These are phyloP conservation scores for Fraxinus albicans DNA, from an alignment of 305 asterid species.

Conservation along the genomic window DNA sequence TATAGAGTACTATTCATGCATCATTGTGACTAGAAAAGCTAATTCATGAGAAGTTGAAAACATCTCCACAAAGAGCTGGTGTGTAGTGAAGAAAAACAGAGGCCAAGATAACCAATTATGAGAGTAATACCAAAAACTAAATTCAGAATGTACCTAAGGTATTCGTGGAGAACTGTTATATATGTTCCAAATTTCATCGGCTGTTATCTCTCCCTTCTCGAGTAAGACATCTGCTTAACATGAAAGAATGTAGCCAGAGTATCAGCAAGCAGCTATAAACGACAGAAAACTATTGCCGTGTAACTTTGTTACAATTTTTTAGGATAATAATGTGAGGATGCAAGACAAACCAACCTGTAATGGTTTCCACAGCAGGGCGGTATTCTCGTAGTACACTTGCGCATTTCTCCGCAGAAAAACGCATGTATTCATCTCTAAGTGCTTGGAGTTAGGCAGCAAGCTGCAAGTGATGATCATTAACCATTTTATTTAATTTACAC, in stretches of 20 bases:
- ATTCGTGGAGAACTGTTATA: constrained; percentile 58
- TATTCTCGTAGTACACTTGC: constrained; percentile 57
- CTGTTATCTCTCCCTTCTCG: constrained; percentile 80
- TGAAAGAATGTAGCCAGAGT: constrained; percentile 25
- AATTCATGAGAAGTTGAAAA: neutral
- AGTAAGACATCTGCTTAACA: constrained; percentile 71
- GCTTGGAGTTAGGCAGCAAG: constrained; percentile 88
- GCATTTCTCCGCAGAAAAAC: constrained; percentile 77
- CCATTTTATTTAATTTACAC: neutral
- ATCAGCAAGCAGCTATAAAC: constrained; percentile 20
- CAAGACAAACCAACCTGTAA: constrained; percentile 58
- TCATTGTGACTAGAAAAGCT: neutral
- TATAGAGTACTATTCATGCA: no score
- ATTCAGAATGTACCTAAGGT: constrained; percentile 59
- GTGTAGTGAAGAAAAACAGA: constrained; percentile 1
- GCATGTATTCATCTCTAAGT: constrained; percentile 86
- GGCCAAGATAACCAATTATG: neutral
- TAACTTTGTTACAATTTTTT: neutral
- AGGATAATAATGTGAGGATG: constrained; percentile 16
- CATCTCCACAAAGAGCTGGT: neutral
- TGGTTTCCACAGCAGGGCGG: constrained; percentile 75
- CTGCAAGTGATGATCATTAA: constrained; percentile 43
- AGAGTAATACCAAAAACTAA: neutral
- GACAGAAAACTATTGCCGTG: constrained; percentile 10
- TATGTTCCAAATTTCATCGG: constrained; percentile 85